A percentile compares a stretch with the other conserved stretches of the same genome.
Evolutionary conservation across 768 basidiomycete species (phyloP).

Genomic region (Hygrocybe punicea): DNA sequence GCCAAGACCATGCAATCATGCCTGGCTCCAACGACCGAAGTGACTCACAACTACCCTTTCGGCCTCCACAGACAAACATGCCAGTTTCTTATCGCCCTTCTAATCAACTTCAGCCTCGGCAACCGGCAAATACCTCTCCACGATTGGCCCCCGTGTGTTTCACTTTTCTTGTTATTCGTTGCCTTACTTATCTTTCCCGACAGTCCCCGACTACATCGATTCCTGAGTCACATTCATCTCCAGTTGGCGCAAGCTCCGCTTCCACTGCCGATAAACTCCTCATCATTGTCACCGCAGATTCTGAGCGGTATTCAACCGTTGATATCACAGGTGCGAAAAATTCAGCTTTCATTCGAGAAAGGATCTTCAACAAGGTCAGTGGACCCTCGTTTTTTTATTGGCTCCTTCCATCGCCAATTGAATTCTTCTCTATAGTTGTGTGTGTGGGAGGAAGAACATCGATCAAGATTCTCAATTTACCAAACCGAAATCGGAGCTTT

Average conservation of each 20-base stretch:
- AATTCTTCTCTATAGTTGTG: constrained; percentile 49
- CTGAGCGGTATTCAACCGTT: constrained; percentile 70
- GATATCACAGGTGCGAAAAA: constrained; percentile 64
- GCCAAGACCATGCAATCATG: constrained; percentile 25
- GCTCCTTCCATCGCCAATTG: neutral
- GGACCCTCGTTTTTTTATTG: neutral
- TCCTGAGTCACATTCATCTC: constrained; percentile 32
- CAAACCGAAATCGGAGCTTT: constrained; percentile 82
- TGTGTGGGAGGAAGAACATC: constrained; percentile 79
- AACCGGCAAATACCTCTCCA: constrained; percentile 4
- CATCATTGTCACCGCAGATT: constrained; percentile 73
- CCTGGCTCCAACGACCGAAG: constrained; percentile 14
- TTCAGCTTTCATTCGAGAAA: constrained; percentile 71
- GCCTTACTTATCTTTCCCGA: constrained; percentile 13
- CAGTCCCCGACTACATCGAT: constrained; percentile 43
- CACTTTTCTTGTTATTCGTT: constrained; percentile 16
- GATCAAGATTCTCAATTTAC: constrained; percentile 72
- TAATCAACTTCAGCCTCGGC: constrained; percentile 16
- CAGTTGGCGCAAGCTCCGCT: constrained; percentile 25
- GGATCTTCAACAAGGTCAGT: constrained; percentile 74
- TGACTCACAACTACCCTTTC: neutral
- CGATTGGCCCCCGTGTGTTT: constrained; percentile 37
- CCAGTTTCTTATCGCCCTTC: constrained; percentile 8
- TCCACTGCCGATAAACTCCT: constrained; percentile 41
- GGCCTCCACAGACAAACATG: neutral